Evolutionary conservation across 73 alveolate species (phyloP).

Genomic region (Paramecium biaurelia): DNA sequence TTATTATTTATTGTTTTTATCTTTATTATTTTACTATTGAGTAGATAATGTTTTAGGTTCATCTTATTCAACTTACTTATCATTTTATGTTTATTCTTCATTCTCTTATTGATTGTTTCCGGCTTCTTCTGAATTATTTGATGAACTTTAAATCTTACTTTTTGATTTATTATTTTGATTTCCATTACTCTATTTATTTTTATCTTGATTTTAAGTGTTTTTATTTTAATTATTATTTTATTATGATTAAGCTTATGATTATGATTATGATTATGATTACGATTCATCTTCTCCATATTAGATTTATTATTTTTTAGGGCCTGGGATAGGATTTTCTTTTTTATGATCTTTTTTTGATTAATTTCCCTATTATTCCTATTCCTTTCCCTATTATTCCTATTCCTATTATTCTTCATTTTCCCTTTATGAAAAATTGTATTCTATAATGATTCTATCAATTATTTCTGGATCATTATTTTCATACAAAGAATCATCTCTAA

Average conservation of each 20-base stretch:
- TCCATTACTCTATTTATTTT: background rate
- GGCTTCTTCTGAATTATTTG: background rate
- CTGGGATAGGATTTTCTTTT: background rate
- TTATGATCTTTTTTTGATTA: background rate
- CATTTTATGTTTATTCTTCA: background rate
- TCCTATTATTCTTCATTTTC: background rate
- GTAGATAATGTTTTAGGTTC: background rate
- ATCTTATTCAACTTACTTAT: background rate
- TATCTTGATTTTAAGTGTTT: background rate
- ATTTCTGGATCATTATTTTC: background rate
- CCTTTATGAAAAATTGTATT: background rate
- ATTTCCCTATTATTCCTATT: background rate
- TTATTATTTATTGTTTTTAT: background rate
- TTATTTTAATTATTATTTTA: background rate
- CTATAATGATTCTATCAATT: background rate
- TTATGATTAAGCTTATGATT: no score
- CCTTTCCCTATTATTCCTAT: background rate
- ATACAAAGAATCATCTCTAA: background rate
- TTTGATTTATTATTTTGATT: background rate
- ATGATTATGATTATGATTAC: no score
- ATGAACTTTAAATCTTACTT: background rate
- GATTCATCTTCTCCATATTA: background rate
- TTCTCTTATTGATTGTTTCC: background rate
- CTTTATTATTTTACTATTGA: background rate
- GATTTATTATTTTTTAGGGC: background rate